Evolutionary conservation across 306 rosid genomes (phyloP).

Genomic region (Morella rubra): DNA sequence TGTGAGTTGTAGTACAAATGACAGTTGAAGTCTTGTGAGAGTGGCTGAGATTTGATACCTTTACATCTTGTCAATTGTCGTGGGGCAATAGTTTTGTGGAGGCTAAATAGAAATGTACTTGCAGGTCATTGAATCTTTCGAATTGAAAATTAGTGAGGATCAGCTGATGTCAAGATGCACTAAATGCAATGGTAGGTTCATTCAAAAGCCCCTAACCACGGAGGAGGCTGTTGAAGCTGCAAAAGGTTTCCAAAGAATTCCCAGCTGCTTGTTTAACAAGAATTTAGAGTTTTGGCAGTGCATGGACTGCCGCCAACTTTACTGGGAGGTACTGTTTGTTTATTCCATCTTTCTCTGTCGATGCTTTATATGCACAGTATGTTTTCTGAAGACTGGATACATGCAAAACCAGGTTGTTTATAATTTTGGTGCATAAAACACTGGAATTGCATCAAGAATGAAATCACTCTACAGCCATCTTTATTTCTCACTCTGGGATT

Average conservation of each 20-base stretch:
- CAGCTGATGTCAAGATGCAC: constrained; percentile 90
- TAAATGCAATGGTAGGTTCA: constrained; percentile 90
- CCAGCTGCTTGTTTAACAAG: constrained; percentile 78
- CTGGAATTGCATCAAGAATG: too few species aligned
- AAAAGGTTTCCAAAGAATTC: constrained; percentile 84
- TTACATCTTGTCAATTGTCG: constrained; percentile 19
- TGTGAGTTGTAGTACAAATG: background rate
- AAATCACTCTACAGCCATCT: too few species aligned
- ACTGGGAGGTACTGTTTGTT: constrained; percentile 75
- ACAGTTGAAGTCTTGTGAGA: background rate
- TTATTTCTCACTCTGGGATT: background rate
- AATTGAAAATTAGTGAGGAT: constrained; percentile 68
- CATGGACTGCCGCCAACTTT: constrained; percentile 87
- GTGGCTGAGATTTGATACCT: background rate
- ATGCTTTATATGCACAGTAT: background rate
- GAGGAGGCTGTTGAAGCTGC: constrained; percentile 93
- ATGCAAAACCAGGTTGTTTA: too few species aligned
- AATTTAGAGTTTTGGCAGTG: constrained; percentile 93
- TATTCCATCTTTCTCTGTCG: constrained; percentile 8
- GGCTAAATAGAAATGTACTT: constrained; percentile 28
- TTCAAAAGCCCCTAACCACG: constrained; percentile 75
- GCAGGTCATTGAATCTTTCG: constrained; percentile 82
- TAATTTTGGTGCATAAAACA: constrained; percentile 8
- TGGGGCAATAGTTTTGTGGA: constrained; percentile 9
- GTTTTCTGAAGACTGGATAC: too few species aligned